Conservation (phyloP, 345 rosid species). For the Gossypium australe region DNA sequence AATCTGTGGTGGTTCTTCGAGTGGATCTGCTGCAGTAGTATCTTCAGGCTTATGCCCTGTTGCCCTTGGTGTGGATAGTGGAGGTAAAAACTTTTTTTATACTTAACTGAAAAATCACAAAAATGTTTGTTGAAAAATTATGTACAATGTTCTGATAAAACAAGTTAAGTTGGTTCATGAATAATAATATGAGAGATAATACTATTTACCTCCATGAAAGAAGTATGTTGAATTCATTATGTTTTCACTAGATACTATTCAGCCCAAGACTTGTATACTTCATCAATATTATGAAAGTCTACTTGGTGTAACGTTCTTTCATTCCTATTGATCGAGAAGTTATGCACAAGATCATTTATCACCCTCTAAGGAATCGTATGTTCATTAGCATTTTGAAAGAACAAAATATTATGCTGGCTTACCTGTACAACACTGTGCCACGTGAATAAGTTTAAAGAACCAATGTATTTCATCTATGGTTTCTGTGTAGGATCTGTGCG, state of each 20-base stretch:
- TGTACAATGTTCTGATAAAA: slow-evolving; percentile 1
- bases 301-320: background rate
- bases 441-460: background rate
- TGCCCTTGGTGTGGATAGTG: slow-evolving; percentile 80
- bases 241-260: background rate
- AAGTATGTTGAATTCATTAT: background rate
- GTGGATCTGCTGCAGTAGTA: slow-evolving; percentile 79
- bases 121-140: background rate
- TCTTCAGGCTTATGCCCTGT: slow-evolving; percentile 69
- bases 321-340: background rate
- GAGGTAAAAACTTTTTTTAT: slow-evolving; percentile 35
- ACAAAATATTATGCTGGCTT: background rate
- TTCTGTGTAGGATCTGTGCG: slow-evolving; percentile 58
- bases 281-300: background rate
- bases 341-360: background rate
- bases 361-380: background rate
- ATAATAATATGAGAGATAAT: background rate
- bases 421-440: background rate
- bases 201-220: background rate
- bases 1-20: slow-evolving; percentile 65
- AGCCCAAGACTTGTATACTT: background rate
- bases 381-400: background rate
- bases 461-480: background rate
- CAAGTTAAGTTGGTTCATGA: background rate
- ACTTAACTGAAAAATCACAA: background rate